Percentiles rank a stretch among this genome's conserved stretches.
Conservation (phyloP, 345 rosid species). For the Arabis hirsuta region DNA sequence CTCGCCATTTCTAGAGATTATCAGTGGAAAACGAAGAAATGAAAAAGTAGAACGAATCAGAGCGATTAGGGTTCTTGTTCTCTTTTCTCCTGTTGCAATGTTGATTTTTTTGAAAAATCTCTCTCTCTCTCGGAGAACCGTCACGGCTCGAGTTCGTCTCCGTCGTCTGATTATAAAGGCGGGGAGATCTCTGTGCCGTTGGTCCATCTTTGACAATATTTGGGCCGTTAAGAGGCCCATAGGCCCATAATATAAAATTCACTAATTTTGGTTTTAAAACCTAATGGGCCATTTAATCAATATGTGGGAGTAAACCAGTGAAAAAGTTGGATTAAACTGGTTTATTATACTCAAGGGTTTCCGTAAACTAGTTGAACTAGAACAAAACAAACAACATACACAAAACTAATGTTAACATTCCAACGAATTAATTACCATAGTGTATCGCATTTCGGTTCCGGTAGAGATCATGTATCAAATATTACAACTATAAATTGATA, state of each 20-base stretch:
- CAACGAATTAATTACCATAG: too few relatives aligned
- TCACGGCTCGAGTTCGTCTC: slow-evolving; percentile 33
- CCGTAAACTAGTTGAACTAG: too few relatives aligned
- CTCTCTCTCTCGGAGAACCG: slow-evolving; percentile 28
- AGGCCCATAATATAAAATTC: slow-evolving; percentile 15
- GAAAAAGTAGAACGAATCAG: slow-evolving; percentile 18
- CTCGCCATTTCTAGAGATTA: slow-evolving; percentile 36
- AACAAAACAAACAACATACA: too few relatives aligned
- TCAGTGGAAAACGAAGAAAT: neutral
- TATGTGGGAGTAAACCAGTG: too few relatives aligned
- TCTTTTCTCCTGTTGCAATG: slow-evolving; percentile 13
- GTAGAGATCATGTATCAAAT: too few relatives aligned
- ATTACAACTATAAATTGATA: too few relatives aligned
- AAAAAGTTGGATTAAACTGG: too few relatives aligned
- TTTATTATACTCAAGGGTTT: too few relatives aligned
- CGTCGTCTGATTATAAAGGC: slow-evolving; percentile 43
- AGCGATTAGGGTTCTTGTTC: slow-evolving; percentile 35
- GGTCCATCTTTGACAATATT: slow-evolving; percentile 11
- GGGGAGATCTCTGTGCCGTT: slow-evolving; percentile 45
- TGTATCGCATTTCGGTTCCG: too few relatives aligned
- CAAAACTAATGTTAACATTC: too few relatives aligned
- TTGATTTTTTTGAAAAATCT: slow-evolving; percentile 11
- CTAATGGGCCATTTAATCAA: neutral
- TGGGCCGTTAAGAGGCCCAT: slow-evolving; percentile 33
- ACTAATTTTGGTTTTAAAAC: neutral